phyloP scores from a whole-genome alignment of 495 filamentous ascomycete genomes.

The Cryomyces minteri region DNA sequence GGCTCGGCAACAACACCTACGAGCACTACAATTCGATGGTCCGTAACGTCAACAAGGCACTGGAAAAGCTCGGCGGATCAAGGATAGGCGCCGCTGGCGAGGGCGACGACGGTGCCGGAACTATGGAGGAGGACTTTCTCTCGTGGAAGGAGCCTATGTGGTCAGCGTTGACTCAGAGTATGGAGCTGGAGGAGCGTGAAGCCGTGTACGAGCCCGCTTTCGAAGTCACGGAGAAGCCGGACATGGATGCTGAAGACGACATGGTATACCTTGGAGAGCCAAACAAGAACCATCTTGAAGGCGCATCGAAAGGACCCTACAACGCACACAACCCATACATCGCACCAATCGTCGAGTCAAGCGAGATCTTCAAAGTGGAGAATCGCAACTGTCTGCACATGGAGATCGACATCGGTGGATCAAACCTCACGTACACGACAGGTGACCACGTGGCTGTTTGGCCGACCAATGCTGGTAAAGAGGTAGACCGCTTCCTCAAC shows the following conservation, averaged over 20 bases:
- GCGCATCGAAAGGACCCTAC: conserved; percentile 69
- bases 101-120: conserved; percentile 94
- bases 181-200: conserved; percentile 88
- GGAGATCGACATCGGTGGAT: conserved; percentile 81
- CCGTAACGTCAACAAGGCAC: conserved; percentile 62
- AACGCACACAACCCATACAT: conserved; percentile 96
- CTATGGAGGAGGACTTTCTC: conserved; percentile 99
- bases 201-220: conserved; percentile 92
- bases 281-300: conserved; percentile 88
- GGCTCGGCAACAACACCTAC: conserved; percentile 96
- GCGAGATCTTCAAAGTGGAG: conserved; percentile 80
- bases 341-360: conserved; percentile 78
- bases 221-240: conserved; percentile 57
- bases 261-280: conserved; percentile 91
- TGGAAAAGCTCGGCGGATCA: conserved; percentile 63
- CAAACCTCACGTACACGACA: conserved; percentile 80
- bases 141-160: conserved; percentile 99
- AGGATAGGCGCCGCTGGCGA: conserved; percentile 81
- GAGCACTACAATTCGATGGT: conserved; percentile 99
- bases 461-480: conserved; percentile 87
- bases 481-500: conserved; percentile 78
- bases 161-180: conserved; percentile 56
- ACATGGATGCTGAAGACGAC: conserved; percentile 56
- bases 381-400: conserved; percentile 92
- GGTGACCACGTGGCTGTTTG: conserved; percentile 95